These are phyloP conservation scores for Pseudogymnoascus sp. DNA, from an alignment of 2,329 filamentous ascomycete species.

Conservation along the genomic window DNA sequence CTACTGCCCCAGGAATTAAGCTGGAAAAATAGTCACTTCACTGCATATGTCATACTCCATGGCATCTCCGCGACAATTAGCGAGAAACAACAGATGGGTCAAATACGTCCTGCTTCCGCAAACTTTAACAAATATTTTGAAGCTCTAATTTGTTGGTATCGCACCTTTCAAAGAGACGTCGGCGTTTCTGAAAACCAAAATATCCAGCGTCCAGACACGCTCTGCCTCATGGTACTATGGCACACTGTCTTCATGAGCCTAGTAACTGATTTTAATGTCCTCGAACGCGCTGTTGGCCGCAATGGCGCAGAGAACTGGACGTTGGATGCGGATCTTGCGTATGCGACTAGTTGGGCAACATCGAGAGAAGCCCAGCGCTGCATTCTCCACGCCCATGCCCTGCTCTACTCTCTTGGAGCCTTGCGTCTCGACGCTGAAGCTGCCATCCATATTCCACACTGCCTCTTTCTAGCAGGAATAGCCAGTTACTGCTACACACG, in stretches of 20 bases:
- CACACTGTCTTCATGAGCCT: slow-evolving; percentile 17
- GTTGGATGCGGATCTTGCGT: background rate
- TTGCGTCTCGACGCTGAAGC: slow-evolving; percentile 13
- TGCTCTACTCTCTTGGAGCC: slow-evolving; percentile 10
- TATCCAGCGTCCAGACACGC: slow-evolving; percentile 2
- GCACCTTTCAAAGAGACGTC: background rate
- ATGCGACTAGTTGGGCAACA: slow-evolving; percentile 11
- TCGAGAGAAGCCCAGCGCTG: slow-evolving; percentile 12
- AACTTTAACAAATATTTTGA: slow-evolving; percentile 6
- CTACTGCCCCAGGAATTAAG: slow-evolving; percentile 7
- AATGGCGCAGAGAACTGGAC: background rate
- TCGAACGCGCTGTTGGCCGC: slow-evolving; percentile 15
- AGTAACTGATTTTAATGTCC: slow-evolving; percentile 13
- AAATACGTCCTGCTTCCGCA: slow-evolving; percentile 1
- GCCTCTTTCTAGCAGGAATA: slow-evolving; percentile 13
- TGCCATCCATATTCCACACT: slow-evolving; percentile 14
- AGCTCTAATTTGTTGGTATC: slow-evolving; percentile 9
- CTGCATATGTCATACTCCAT: slow-evolving; percentile 9
- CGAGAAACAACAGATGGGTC: slow-evolving; percentile 7
- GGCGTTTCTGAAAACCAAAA: background rate
- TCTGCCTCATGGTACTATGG: slow-evolving; percentile 16
- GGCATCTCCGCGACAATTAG: slow-evolving; percentile 2
- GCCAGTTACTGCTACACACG: slow-evolving; percentile 11
- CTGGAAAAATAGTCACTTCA: slow-evolving; percentile 8
- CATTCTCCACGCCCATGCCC: slow-evolving; percentile 14